Evolutionary conservation across 208 protist species (phyloP).

Genomic region (Leishmania arabica): DNA sequence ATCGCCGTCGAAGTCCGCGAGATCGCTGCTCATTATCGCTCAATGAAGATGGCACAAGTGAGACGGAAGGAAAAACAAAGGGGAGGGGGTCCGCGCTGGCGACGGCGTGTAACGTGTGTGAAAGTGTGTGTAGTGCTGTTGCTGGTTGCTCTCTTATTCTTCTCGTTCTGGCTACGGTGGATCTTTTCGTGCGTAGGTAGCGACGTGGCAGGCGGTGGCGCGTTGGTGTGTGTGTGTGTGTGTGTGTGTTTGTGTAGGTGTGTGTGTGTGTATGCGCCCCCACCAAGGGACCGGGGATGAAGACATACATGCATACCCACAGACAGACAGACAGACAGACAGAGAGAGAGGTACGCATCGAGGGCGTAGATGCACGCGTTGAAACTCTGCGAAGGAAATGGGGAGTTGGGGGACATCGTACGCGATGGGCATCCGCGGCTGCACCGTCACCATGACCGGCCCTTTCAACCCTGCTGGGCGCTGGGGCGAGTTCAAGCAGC

Average conservation of each 20-base stretch:
- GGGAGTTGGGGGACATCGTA: background rate
- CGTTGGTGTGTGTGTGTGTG: too few species aligned
- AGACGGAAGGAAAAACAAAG: background rate
- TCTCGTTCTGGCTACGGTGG: background rate
- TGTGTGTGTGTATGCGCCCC: background rate
- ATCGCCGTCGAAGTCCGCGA: conserved; percentile 92
- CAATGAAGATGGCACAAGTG: background rate
- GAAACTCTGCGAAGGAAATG: background rate
- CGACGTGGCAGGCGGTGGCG: background rate
- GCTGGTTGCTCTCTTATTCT: background rate
- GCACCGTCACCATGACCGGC: background rate
- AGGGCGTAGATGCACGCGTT: background rate
- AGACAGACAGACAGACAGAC: background rate
- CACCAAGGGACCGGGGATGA: background rate
- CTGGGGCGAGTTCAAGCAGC: background rate
- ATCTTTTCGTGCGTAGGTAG: background rate
- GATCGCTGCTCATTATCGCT: conserved; percentile 69
- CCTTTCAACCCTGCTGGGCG: background rate
- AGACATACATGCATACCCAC: background rate
- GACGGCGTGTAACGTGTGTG: background rate
- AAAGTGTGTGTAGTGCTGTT: background rate
- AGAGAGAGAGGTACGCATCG: background rate
- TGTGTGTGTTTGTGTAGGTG: background rate
- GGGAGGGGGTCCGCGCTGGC: background rate
- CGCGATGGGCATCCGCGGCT: background rate